A percentile compares a stretch with the other conserved stretches of the same genome.
Conservation (phyloP, 2,329 filamentous ascomycete genomes). For the Grosmannia clavigera region DNA sequence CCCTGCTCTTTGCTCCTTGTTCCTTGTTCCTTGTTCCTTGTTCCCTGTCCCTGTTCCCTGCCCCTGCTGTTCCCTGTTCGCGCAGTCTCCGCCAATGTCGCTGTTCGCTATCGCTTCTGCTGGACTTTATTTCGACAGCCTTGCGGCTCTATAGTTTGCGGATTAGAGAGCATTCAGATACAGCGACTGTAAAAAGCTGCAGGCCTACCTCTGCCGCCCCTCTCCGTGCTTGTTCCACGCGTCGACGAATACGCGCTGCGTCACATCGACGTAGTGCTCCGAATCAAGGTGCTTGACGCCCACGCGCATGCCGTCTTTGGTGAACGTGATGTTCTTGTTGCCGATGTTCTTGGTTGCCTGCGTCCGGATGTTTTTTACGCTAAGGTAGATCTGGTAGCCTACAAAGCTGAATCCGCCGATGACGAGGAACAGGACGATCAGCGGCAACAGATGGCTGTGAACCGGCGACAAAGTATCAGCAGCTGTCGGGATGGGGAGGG, state of each 20-base stretch:
- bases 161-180: not conserved
- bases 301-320: conserved; percentile 61
- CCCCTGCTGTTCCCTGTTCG: not conserved
- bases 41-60: no score
- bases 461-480: conserved; percentile 13
- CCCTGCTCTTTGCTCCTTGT: not conserved
- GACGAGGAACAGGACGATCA: conserved; percentile 50
- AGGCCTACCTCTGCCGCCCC: conserved; percentile 18
- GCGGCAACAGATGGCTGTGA: conserved; percentile 48
- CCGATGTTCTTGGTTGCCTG: conserved; percentile 58
- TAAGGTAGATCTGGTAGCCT: conserved; percentile 60
- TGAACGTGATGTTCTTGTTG: conserved; percentile 63
- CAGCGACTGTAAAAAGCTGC: not conserved
- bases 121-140: not conserved
- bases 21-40: not conserved
- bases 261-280: conserved; percentile 62
- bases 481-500: conserved; percentile 1
- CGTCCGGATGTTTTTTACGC: conserved; percentile 51
- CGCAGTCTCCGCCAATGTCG: not conserved
- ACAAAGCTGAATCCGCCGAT: conserved; percentile 49
- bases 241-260: conserved; percentile 56
- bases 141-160: not conserved
- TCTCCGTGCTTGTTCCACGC: conserved; percentile 42
- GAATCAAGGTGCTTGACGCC: conserved; percentile 55
- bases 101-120: not conserved